Evolutionary conservation across 345 rosid genomes (phyloP), one percentile per base, ranked within the genome.

Genomic region (Heritiera littoralis): DNA sequence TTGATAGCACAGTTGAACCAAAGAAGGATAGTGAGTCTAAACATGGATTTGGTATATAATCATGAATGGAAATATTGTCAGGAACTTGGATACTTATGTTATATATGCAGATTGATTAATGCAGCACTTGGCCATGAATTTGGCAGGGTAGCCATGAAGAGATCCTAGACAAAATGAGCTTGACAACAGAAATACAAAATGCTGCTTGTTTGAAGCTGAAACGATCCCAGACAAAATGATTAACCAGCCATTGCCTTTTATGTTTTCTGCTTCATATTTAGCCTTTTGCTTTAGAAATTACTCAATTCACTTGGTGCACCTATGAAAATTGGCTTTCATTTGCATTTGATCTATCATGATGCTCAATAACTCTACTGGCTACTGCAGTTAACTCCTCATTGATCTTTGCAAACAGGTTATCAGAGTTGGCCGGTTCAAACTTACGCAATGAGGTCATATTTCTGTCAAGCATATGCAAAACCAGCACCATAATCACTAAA

Each of bases 401-500:
- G 61, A 49, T 72, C 64, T 72, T 73, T 38, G 32, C 8, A 28
- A 46, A 14, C 59, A 28, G 10, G 43, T 45, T 71, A 51, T 46
- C 35, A 11, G 63, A 60, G 55, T 68, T 73, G 49, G 66, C 75
- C 10, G 56, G 61, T 74, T 80, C 83, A 41, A 59, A 81, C 41
- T 65, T 52, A 71, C 83, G 85, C 59, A 76, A 52, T 0, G 81
- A 83, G 0, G 78, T 77, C 2, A 66, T 40, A 80, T 81, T 81
- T 35, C 67, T 49, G 78, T n/a, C 81, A 10, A 83, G 79, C 66
- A 55, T 51, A 49, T 83, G 74, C 80, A 84, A 51, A 79, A 74
- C 43, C 41, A 68, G 5, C 60, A 69, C 87, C 83, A 77, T 81
- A n/a, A 66, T 55, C 66, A 82, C 77, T 0, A 83, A 82, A 52